Percentiles rank a stretch among this genome's conserved stretches.
These are phyloP conservation scores for Cubamyces sp. DNA, from an alignment of 768 basidiomycete species.

Conservation along the genomic window DNA sequence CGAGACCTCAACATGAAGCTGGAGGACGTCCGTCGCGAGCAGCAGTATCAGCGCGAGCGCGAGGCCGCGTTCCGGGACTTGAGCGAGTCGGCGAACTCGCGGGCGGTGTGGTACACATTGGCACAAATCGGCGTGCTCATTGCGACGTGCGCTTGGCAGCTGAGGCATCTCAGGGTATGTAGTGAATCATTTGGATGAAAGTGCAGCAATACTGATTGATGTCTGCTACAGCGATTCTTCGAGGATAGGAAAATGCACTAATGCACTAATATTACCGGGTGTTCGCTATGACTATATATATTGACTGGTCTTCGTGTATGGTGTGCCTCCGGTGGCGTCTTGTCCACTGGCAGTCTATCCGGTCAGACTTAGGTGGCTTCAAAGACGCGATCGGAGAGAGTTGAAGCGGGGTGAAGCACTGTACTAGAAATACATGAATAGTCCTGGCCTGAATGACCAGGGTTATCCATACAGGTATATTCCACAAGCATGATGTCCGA, in stretches of 20 bases:
- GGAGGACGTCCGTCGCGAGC: slow-evolving; percentile 91
- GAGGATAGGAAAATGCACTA: slow-evolving; percentile 83
- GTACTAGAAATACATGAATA: neutral
- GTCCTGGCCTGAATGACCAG: no score
- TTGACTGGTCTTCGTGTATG: slow-evolving; percentile 6
- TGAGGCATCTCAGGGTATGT: slow-evolving; percentile 86
- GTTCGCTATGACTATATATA: slow-evolving; percentile 24
- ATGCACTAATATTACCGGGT: slow-evolving; percentile 25
- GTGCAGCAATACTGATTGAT: neutral
- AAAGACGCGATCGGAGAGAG: neutral
- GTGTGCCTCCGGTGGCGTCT: neutral
- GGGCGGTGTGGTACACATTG: slow-evolving; percentile 94
- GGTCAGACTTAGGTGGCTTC: no score
- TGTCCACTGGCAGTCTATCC: neutral
- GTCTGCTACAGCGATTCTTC: slow-evolving; percentile 67
- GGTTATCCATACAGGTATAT: no score
- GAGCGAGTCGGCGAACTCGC: slow-evolving; percentile 88
- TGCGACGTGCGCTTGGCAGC: slow-evolving; percentile 89
- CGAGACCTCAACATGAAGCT: slow-evolving; percentile 93
- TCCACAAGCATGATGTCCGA: no score
- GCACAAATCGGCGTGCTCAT: slow-evolving; percentile 85
- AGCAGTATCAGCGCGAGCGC: slow-evolving; percentile 96
- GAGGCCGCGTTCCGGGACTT: slow-evolving; percentile 89
- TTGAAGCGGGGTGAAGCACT: neutral
- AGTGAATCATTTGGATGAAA: slow-evolving; percentile 3